Base-by-base conservation (phyloP, 2,329 filamentous ascomycete genomes). In the Aspergillus melleus region DNA sequence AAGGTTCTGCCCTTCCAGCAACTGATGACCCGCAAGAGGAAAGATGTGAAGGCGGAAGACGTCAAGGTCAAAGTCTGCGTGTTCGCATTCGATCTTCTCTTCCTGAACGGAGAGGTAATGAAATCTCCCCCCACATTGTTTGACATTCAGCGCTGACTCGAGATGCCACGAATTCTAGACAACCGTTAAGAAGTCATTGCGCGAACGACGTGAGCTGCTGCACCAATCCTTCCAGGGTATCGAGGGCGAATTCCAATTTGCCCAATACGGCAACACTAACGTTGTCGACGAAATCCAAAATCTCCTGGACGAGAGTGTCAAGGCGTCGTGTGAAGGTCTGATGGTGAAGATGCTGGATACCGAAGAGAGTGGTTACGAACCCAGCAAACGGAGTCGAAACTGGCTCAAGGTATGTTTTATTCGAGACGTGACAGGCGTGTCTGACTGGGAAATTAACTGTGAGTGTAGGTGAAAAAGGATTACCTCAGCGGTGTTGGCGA, bases 311-410 rank as follows among this genome's bases (percentile, higher is more conserved):
- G 94, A 98, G 60, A 95, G 91, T 69, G 90, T 99, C 64, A 96
- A 96, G 76, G 91, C 93, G 2, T 96, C 92, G 0, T 99, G 95
- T 72, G 95, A 99, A 80, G 95, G 95, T 11, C 82, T 99, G 55
- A 99, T 99, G 95, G 95, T 99, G 14, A 99, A 99, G 81, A 99
- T 99, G 95, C 80, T 99, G 60, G 94, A 98, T 74, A 95, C 94
- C 0, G 81, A 86, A 6, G 94, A 97, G 76, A 96, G 91, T 67
- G 91, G 91, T 68, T 99, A 99, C 73, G 94, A 98, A 77, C 95
- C 95, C 20, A 96, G 91, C 70, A 96, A 96, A 75, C 89, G 95
- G 65, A 96, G 91, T 77, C 90, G 95, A 61, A 99, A 99, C 73
- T 99, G 95, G 95, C 89, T 99, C 65, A 99, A 99, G 83, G 89